Conservation (phyloP, 1,284 basidiomycete species). For the Cryptococcus sp. region DNA sequence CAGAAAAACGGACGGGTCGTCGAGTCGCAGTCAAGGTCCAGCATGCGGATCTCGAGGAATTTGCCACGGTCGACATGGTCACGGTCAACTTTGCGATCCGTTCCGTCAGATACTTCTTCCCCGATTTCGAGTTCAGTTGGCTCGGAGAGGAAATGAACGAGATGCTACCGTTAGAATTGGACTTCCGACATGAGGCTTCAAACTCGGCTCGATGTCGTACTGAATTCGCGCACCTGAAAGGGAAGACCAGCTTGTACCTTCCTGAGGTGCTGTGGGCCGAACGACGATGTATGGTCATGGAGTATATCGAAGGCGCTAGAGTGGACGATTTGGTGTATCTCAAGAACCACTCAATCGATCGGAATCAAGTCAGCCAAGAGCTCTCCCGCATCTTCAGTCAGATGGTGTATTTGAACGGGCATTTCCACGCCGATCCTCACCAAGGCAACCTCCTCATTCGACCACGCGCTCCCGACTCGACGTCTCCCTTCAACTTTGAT, state of each 20-base stretch:
- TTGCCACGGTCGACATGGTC: slow-evolving; percentile 76
- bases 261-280: slow-evolving; percentile 82
- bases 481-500: slow-evolving; percentile 90
- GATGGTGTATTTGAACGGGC: slow-evolving; percentile 95
- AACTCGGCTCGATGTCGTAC: slow-evolving; percentile 73
- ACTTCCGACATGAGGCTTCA: slow-evolving; percentile 72
- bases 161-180: slow-evolving; percentile 91
- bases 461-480: slow-evolving; percentile 63
- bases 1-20: slow-evolving; percentile 68
- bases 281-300: slow-evolving; percentile 90
- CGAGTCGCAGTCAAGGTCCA: slow-evolving; percentile 95
- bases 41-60: slow-evolving; percentile 92
- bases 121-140: slow-evolving; percentile 82
- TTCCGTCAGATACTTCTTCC: slow-evolving; percentile 81
- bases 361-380: slow-evolving; percentile 90
- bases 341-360: slow-evolving; percentile 79
- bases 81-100: slow-evolving; percentile 59
- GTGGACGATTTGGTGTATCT: slow-evolving; percentile 89
- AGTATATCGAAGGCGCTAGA: slow-evolving; percentile 80
- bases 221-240: slow-evolving; percentile 67
- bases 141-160: slow-evolving; percentile 88
- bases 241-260: slow-evolving; percentile 83
- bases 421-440: slow-evolving; percentile 54
- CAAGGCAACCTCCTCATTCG: slow-evolving; percentile 88
- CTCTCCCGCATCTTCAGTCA: slow-evolving; percentile 77